These are phyloP conservation scores for Lachancea fermentati DNA, from an alignment of 805 yeast genomes.

Conservation along the genomic window DNA sequence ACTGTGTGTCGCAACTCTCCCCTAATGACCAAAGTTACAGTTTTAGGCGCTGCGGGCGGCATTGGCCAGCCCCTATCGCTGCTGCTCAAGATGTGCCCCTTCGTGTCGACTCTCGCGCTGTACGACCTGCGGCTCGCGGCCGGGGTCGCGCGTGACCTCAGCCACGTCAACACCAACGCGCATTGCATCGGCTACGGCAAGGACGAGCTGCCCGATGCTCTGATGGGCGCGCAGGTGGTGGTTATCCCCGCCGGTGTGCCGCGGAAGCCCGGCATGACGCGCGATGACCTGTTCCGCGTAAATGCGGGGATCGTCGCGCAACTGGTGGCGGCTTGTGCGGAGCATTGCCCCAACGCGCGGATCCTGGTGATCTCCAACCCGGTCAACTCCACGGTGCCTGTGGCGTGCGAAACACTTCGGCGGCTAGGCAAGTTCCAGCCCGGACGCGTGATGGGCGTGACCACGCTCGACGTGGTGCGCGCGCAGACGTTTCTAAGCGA, in stretches of 20 bases:
- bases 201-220: constrained; percentile 61
- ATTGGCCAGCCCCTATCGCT: constrained; percentile 69
- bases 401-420: constrained; percentile 73
- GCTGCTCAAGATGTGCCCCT: constrained; percentile 63
- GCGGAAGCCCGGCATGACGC: constrained; percentile 85
- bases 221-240: constrained; percentile 76
- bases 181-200: constrained; percentile 62
- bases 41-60: constrained; percentile 83
- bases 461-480: constrained; percentile 73
- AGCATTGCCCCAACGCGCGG: constrained; percentile 61
- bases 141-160: constrained; percentile 76
- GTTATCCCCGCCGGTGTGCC: constrained; percentile 89
- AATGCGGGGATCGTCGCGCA: constrained; percentile 78
- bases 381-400: constrained; percentile 79
- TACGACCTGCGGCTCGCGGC: constrained; percentile 73
- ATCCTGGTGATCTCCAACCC: constrained; percentile 71
- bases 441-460: constrained; percentile 75
- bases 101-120: constrained; percentile 62
- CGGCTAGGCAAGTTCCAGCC: constrained; percentile 68
- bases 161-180: constrained; percentile 74
- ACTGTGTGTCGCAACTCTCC: too few species aligned
- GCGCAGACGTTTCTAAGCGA: constrained; percentile 60
- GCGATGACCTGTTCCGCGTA: constrained; percentile 80
- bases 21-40: constrained; percentile 61
- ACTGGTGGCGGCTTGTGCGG: constrained; percentile 65